Evolutionary conservation across 1,284 basidiomycete species (phyloP).

Genomic region (Pterula multifida): DNA sequence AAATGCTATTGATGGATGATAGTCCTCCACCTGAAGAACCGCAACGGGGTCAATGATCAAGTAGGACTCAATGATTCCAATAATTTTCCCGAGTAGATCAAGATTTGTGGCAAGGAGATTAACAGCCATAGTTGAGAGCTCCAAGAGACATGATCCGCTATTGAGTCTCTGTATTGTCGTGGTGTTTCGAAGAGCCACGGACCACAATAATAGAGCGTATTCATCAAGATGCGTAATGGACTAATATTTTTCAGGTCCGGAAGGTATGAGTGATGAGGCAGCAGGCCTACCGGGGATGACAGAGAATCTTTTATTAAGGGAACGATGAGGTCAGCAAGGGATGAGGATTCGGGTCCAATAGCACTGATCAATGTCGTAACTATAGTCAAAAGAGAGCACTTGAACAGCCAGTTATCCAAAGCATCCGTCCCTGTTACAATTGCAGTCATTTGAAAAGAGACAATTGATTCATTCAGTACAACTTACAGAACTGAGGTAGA

Average conservation of each 20-base stretch:
- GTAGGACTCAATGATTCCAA: conserved; percentile 71
- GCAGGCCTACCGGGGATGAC: conserved; percentile 39
- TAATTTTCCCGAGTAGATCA: conserved; percentile 62
- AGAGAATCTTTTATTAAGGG: conserved; percentile 71
- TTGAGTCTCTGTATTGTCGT: conserved; percentile 35
- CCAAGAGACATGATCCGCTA: conserved; percentile 44
- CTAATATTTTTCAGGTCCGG: conserved; percentile 21
- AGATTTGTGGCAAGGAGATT: conserved; percentile 55
- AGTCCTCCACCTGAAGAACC: conserved; percentile 49
- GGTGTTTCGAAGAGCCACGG: conserved; percentile 60
- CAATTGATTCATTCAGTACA: conserved; percentile 3
- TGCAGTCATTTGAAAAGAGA: conserved; percentile 6
- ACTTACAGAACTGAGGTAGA: conserved; percentile 68
- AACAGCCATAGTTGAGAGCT: conserved; percentile 59
- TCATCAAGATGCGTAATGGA: conserved; percentile 65
- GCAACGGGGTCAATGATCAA: conserved; percentile 57
- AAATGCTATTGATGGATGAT: neutral
- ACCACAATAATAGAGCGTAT: conserved; percentile 72
- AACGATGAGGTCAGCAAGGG: conserved; percentile 49
- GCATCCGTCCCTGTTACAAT: conserved; percentile 43
- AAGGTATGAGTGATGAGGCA: conserved; percentile 7
- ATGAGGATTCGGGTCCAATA: conserved; percentile 42
- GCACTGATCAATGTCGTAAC: conserved; percentile 67
- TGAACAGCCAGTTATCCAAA: conserved; percentile 72
- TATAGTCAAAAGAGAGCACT: conserved; percentile 59